These are phyloP conservation scores for Teratosphaeria gauchensis DNA, from an alignment of 2,329 filamentous ascomycete genomes.

Conservation along the genomic window DNA sequence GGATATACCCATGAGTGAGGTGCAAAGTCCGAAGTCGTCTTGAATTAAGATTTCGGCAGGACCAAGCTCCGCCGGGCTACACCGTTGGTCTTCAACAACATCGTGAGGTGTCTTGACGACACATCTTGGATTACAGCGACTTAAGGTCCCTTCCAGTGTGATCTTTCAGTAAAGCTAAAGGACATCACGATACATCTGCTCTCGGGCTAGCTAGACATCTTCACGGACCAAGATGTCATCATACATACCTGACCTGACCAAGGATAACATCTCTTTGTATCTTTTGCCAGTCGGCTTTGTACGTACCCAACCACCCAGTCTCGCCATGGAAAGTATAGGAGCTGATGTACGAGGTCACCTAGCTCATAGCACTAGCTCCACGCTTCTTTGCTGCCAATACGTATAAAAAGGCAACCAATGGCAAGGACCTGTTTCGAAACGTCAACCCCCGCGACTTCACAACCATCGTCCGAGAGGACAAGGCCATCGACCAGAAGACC, in stretches of 20 bases:
- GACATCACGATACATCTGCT: background rate
- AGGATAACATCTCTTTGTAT: constrained; percentile 21
- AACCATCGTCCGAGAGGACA: constrained; percentile 17
- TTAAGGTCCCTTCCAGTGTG: background rate
- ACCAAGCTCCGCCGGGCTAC: background rate
- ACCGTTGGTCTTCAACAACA: background rate
- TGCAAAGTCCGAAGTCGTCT: background rate
- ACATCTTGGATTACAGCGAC: background rate
- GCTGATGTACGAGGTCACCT: constrained; percentile 4
- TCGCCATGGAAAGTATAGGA: background rate
- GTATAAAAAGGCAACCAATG: constrained; percentile 9
- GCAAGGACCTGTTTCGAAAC: constrained; percentile 14
- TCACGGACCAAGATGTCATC: constrained; percentile 8
- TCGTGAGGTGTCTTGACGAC: background rate
- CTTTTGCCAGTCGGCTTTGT: constrained; percentile 14
- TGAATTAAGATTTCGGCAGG: background rate
- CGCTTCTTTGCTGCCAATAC: constrained; percentile 23
- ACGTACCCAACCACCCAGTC: background rate
- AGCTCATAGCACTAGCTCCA: constrained; percentile 26
- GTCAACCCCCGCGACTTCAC: constrained; percentile 23
- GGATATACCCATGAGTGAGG: too few species aligned
- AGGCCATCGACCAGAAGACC: constrained; percentile 24
- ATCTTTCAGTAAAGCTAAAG: background rate
- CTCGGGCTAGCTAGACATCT: background rate
- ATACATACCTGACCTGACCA: constrained; percentile 12